Conservation (phyloP, 2,329 filamentous ascomycete genomes). For the Lachnellula suecica region DNA sequence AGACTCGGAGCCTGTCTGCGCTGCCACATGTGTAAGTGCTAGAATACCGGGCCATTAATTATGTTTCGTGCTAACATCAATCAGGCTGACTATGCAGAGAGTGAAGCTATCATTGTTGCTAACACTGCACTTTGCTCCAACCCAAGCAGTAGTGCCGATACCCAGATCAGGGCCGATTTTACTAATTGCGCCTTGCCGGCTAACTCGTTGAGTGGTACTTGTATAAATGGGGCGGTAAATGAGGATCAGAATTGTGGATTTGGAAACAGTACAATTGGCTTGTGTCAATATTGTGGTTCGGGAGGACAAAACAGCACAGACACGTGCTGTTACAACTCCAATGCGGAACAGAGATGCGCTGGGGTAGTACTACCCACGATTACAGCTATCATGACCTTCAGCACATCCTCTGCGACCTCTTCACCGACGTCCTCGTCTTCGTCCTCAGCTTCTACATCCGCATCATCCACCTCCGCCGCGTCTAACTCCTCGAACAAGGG, state of each 20-base stretch:
- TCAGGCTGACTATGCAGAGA: constrained; percentile 79
- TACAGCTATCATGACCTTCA: constrained; percentile 64
- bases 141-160: constrained; percentile 62
- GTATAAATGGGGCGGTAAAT: constrained; percentile 75
- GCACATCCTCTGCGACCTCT: constrained; percentile 48
- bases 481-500: constrained; percentile 36
- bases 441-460: constrained; percentile 11
- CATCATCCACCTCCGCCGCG: constrained; percentile 15
- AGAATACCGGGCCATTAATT: constrained; percentile 7
- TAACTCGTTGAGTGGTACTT: constrained; percentile 73
- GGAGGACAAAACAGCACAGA: constrained; percentile 91
- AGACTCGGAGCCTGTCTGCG: constrained; percentile 76
- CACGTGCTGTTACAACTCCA: constrained; percentile 85
- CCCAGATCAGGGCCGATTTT: constrained; percentile 88
- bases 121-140: constrained; percentile 72
- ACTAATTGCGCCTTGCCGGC: constrained; percentile 82
- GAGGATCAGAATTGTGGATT: constrained; percentile 89
- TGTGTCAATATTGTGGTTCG: constrained; percentile 83
- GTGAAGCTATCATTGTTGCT: constrained; percentile 80
- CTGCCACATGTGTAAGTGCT: constrained; percentile 75
- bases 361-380: constrained; percentile 78
- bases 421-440: constrained; percentile 37
- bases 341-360: constrained; percentile 71
- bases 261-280: constrained; percentile 65
- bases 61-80: constrained; percentile 28